These are phyloP conservation scores for Arabidopsis arenosa DNA, from an alignment of 345 rosid genomes.

Conservation along the genomic window DNA sequence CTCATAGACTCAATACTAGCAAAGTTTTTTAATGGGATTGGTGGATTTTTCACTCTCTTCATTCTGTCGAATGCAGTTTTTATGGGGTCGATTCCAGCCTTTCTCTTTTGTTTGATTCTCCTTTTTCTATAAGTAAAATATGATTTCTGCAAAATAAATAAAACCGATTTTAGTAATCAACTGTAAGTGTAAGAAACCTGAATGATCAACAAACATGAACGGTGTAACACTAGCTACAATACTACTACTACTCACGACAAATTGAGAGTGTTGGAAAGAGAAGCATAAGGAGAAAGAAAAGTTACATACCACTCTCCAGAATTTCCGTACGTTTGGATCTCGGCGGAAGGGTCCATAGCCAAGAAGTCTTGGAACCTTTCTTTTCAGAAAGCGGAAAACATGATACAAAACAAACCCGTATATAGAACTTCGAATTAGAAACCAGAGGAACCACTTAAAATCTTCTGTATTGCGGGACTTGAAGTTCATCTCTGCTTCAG, in stretches of 20 bases:
- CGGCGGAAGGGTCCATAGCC: constrained; percentile 83
- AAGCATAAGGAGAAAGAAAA: constrained; percentile 25
- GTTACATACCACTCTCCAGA: constrained; percentile 75
- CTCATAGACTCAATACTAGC: constrained; percentile 95
- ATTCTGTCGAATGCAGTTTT: constrained; percentile 84
- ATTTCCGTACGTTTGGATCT: constrained; percentile 74
- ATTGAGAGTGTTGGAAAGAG: constrained; percentile 22
- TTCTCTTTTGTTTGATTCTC: constrained; percentile 65
- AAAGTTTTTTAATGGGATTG: constrained; percentile 83
- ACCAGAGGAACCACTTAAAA: constrained; percentile 71
- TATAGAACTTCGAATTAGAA: constrained; percentile 58
- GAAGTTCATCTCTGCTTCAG: constrained; percentile 73
- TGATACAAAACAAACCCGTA: constrained; percentile 72
- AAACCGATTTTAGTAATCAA: constrained; percentile 4
- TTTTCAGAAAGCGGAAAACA: constrained; percentile 68
- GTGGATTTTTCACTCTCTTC: constrained; percentile 99
- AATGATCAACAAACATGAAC: constrained; percentile 27
- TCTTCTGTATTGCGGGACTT: constrained; percentile 65
- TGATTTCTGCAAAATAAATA: constrained; percentile 62
- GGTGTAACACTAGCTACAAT: constrained; percentile 22
- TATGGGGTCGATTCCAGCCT: constrained; percentile 90
- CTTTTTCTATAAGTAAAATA: constrained; percentile 62
- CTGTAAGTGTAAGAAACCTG: constrained; percentile 25
- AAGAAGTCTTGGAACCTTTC: constrained; percentile 70
- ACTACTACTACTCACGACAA: background rate